Conservation (phyloP, 371 early-diverging fungal species). For the Actinomortierella ambigua region DNA sequence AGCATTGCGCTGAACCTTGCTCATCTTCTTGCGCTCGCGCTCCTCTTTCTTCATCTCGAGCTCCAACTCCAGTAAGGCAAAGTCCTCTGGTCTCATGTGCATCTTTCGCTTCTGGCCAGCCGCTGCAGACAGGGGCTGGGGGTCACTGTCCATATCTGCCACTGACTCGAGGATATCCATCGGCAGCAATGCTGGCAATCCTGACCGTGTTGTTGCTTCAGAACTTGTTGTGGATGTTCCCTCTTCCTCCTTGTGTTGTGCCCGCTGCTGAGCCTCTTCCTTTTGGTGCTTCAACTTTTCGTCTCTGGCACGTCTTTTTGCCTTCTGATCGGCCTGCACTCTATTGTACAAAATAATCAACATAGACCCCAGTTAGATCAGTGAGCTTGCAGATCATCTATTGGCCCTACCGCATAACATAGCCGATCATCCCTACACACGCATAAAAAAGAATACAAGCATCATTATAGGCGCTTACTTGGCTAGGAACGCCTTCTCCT, state of each 20-base stretch:
- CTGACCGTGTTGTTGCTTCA: constrained; percentile 12
- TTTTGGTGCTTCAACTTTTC: constrained; percentile 40
- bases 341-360: constrained; percentile 6
- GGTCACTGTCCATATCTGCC: constrained; percentile 24
- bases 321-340: constrained; percentile 43
- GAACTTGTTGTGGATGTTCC: neutral
- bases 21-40: constrained; percentile 26
- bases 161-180: constrained; percentile 42
- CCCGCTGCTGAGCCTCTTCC: constrained; percentile 21
- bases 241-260: constrained; percentile 2
- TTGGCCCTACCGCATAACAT: no score
- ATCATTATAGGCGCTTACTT: no score
- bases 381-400: no score
- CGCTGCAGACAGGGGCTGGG: no score
- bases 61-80: constrained; percentile 40
- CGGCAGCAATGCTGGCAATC: constrained; percentile 28
- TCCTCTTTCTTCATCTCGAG: constrained; percentile 27
- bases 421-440: no score
- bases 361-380: neutral
- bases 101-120: constrained; percentile 16
- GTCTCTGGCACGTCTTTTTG: constrained; percentile 40
- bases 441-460: neutral
- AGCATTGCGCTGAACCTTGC: constrained; percentile 35
- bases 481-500: constrained; percentile 38
- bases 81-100: constrained; percentile 43